phyloP scores from a whole-genome alignment of 192 early-diverging fungal genomes.

The Gonapodya sp. region DNA sequence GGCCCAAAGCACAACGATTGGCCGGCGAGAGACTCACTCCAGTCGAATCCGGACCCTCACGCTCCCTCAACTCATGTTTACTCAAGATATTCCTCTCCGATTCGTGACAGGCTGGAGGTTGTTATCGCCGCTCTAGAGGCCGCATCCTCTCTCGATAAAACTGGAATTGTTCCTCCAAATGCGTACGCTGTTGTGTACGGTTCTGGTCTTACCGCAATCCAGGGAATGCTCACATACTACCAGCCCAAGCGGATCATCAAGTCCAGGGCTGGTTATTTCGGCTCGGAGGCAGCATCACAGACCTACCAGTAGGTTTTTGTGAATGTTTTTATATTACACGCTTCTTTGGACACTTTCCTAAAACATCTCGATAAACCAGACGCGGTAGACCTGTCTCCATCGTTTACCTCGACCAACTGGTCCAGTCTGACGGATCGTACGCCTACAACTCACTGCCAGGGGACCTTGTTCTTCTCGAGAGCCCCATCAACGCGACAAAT shows the following conservation, averaged over 20 bases:
- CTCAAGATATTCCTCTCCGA: not conserved
- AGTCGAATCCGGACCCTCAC: not conserved
- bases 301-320: not conserved
- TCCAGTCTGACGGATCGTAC: not conserved
- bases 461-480: conserved; percentile 7
- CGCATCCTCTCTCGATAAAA: not conserved
- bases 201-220: not conserved
- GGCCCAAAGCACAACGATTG: conserved; percentile 3
- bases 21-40: not conserved
- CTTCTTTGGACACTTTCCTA: not conserved
- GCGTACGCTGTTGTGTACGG: not conserved
- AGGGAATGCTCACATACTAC: not conserved
- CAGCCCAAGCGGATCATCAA: conserved; percentile 11
- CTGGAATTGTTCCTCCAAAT: not conserved
- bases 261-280: conserved; percentile 2
- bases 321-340: not conserved
- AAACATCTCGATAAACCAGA: not conserved
- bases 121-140: conserved; percentile 5
- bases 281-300: not conserved
- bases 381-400: not conserved
- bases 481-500: not conserved
- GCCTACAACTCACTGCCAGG: not conserved
- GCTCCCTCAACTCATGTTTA: conserved; percentile 4
- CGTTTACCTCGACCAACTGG: not conserved
- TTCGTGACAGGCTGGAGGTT: conserved; percentile 2